These are phyloP conservation scores for Mrakia hoshinonis DNA, from an alignment of 768 basidiomycete species.

Conservation along the genomic window DNA sequence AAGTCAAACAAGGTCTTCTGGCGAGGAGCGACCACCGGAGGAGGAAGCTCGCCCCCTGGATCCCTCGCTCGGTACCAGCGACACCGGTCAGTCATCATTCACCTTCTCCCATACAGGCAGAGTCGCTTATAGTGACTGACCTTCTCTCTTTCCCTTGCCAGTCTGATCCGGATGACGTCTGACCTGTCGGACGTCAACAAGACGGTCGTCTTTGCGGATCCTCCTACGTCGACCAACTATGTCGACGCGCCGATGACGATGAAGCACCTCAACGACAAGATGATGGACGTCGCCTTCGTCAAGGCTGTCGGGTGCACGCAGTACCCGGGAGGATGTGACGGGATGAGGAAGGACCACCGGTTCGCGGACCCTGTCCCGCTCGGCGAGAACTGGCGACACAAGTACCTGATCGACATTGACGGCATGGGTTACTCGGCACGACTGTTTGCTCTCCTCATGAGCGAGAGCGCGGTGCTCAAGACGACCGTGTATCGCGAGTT, in stretches of 20 bases:
- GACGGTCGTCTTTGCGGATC: slow-evolving; percentile 62
- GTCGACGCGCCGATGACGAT: slow-evolving; percentile 53
- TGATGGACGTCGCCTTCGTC: slow-evolving; percentile 83
- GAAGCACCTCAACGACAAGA: slow-evolving; percentile 58
- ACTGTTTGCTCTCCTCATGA: slow-evolving; percentile 60
- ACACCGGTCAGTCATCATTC: slow-evolving; percentile 52
- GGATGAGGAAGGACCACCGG: slow-evolving; percentile 56
- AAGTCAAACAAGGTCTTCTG: slow-evolving; percentile 84
- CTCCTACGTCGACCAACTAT: slow-evolving; percentile 52
- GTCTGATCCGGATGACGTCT: slow-evolving; percentile 72
- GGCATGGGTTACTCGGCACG: slow-evolving; percentile 92
- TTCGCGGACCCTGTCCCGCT: slow-evolving; percentile 69
- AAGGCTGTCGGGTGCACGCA: slow-evolving; percentile 58
- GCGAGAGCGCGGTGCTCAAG: slow-evolving; percentile 83
- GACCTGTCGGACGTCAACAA: slow-evolving; percentile 49
- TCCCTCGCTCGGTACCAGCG: slow-evolving; percentile 76
- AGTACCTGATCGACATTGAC: slow-evolving; percentile 84
- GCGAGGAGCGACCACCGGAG: slow-evolving; percentile 93
- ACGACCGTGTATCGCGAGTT: slow-evolving; percentile 85
- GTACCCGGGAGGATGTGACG: slow-evolving; percentile 64
- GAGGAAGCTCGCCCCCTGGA: slow-evolving; percentile 76
- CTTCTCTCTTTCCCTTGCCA: slow-evolving; percentile 28
- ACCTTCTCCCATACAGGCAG: background rate
- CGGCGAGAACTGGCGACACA: slow-evolving; percentile 83
- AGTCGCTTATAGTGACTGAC: background rate